These are phyloP conservation scores for Agrocybe praecox DNA, from an alignment of 768 basidiomycete genomes.

Conservation along the genomic window DNA sequence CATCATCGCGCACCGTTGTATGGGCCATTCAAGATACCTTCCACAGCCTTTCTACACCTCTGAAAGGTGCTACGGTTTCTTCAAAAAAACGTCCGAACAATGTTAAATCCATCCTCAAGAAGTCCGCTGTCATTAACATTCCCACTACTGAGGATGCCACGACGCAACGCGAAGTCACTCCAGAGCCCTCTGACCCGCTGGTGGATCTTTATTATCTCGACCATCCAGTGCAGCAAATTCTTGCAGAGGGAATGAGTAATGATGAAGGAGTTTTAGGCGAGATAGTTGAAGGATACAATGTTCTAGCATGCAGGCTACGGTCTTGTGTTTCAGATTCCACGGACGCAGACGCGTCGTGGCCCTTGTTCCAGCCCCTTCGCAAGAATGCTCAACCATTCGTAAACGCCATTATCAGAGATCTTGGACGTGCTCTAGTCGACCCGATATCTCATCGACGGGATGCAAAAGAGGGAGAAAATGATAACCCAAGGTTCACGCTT, in stretches of 20 bases:
- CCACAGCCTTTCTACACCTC: conserved; percentile 39
- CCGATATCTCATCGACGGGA: conserved; percentile 36
- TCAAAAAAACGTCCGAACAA: conserved; percentile 42
- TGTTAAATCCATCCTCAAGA: conserved; percentile 73
- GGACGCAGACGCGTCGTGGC: conserved; percentile 65
- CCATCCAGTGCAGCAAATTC: conserved; percentile 62
- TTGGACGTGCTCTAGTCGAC: conserved; percentile 65
- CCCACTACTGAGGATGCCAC: conserved; percentile 43
- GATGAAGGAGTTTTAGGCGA: conserved; percentile 32
- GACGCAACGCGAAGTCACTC: conserved; percentile 63
- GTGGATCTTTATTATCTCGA: conserved; percentile 64
- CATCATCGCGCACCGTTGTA: conserved; percentile 37
- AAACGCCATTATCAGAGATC: conserved; percentile 65
- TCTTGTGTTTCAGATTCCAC: conserved; percentile 42
- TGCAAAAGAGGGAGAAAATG: conserved; percentile 25
- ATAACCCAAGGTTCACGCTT: conserved; percentile 33
- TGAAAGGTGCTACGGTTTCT: conserved; percentile 24
- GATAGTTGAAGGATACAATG: conserved; percentile 74
- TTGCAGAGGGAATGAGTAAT: conserved; percentile 40
- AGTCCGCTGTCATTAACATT: conserved; percentile 28
- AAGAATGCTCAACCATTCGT: conserved; percentile 54
- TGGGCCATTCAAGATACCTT: conserved; percentile 56
- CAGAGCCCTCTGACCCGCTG: conserved; percentile 75
- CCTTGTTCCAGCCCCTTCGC: conserved; percentile 71
- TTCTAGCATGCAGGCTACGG: conserved; percentile 68